A percentile compares a stretch with the other conserved stretches of the same genome.
phyloP scores from a whole-genome alignment of 2,329 filamentous ascomycete genomes.

The Aureobasidium sp. region DNA sequence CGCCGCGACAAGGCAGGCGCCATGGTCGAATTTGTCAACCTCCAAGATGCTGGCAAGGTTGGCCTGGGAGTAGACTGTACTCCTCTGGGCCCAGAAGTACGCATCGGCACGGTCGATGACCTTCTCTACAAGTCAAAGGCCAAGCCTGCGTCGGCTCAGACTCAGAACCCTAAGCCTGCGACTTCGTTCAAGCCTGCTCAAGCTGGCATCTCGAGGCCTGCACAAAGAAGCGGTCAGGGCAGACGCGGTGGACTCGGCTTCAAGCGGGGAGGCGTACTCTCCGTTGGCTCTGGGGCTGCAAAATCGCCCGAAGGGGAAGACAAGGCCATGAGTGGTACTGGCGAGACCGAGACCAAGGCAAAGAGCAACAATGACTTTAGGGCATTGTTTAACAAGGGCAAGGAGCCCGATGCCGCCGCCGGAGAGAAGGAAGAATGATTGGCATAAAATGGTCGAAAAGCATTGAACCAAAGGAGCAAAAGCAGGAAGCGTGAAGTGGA shows the following conservation, averaged over 20 bases:
- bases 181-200: slow-evolving; percentile 25
- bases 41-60: slow-evolving; percentile 63
- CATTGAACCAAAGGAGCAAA: not conserved
- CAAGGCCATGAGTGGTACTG: slow-evolving; percentile 4
- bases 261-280: slow-evolving; percentile 33
- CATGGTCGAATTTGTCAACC: slow-evolving; percentile 70
- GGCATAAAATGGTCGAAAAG: no score
- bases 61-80: slow-evolving; percentile 39
- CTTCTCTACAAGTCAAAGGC: slow-evolving; percentile 37
- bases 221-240: slow-evolving; percentile 34
- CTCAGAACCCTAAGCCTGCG: slow-evolving; percentile 15
- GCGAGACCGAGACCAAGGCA: not conserved
- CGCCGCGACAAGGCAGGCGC: slow-evolving; percentile 78
- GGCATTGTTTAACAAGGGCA: slow-evolving; percentile 42
- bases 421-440: not conserved
- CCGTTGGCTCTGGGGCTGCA: slow-evolving; percentile 19
- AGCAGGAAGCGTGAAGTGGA: not conserved
- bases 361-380: slow-evolving; percentile 54
- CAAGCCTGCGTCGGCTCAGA: slow-evolving; percentile 26
- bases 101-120: slow-evolving; percentile 45
- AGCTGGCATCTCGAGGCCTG: slow-evolving; percentile 35
- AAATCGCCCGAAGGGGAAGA: slow-evolving; percentile 17
- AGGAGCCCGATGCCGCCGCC: slow-evolving; percentile 16
- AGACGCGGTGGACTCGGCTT: slow-evolving; percentile 42
- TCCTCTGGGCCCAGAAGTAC: slow-evolving; percentile 31